A percentile compares a stretch with the other conserved stretches of the same genome.
phyloP scores from a whole-genome alignment of 2,329 filamentous ascomycete species.

The Nothophoma quercina region DNA sequence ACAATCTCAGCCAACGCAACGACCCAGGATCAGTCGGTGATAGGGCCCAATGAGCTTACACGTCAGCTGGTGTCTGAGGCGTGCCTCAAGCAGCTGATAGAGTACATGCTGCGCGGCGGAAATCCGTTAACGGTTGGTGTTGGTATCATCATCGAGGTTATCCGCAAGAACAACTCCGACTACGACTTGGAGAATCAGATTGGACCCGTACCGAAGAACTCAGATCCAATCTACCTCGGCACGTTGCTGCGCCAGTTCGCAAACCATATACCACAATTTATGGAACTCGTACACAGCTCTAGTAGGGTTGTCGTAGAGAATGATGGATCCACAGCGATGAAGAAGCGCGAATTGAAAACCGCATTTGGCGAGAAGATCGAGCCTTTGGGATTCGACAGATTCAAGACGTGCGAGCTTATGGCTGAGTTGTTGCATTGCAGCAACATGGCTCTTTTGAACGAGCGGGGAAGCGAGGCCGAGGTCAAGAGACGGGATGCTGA shows the following conservation, averaged over 20 bases:
- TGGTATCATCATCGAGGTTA: constrained; percentile 97
- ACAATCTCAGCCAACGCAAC: constrained; percentile 98
- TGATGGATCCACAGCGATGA: constrained; percentile 66
- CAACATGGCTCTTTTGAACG: constrained; percentile 97
- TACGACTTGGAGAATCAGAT: constrained; percentile 93
- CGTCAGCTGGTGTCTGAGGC: constrained; percentile 88
- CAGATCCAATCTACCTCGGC: constrained; percentile 95
- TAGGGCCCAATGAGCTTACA: constrained; percentile 95
- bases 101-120: constrained; percentile 90
- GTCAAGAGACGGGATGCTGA: constrained; percentile 82
- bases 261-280: constrained; percentile 90
- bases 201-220: constrained; percentile 79
- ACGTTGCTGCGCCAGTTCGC: constrained; percentile 89
- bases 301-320: constrained; percentile 65
- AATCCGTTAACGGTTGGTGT: constrained; percentile 96
- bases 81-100: constrained; percentile 84
- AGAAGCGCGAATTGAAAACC: constrained; percentile 78
- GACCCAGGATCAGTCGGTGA: constrained; percentile 98
- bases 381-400: constrained; percentile 93
- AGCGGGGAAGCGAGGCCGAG: constrained; percentile 86
- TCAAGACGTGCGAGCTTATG: constrained; percentile 99
- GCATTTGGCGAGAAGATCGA: constrained; percentile 93
- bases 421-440: constrained; percentile 96
- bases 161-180: constrained; percentile 98
- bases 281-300: constrained; percentile 83